Evolutionary conservation across 2,329 filamentous ascomycete genomes (phyloP), one percentile per base, ranked within the genome.

Genomic region (Fusarium azukiicola): DNA sequence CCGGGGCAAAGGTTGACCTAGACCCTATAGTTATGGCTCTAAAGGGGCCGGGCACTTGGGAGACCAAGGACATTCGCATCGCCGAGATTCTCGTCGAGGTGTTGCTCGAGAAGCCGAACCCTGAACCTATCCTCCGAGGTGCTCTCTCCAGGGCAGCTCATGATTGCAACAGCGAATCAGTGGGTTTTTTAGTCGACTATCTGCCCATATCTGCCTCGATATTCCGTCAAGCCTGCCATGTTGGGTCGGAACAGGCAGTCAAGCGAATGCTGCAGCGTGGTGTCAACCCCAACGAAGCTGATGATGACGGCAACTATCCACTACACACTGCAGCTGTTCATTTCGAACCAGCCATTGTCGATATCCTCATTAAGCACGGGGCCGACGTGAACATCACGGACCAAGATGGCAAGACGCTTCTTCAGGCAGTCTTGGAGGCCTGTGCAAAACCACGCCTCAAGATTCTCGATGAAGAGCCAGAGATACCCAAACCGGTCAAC

Each of bases 251-350:
- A 2, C 5, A 23, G 16, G n/a, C 47, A 17, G 69, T 75, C 5
- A 56, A 4, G 23, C 38, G 4, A 10, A 56, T 77, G 42, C 23
- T 77, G 5, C n/a, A 68, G 46, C 61, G 50, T 32, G 67, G 73
- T 10, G 46, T 76, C 17, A 40, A 17, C 40, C 40, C 64, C 4
- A 54, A 68, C 47, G 54, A 74, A 17, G 32, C 52, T 23, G 19
- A 64, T 5, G 47, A 19, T n/a, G 32, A 73, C 3, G 67, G 44
- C 5, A 17, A 68, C 10, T 66, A 44, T 13, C 58, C 75, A 0
- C 44, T 77, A 3, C 69, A 76, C 17, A 42, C 40, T 4, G 75
- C 75, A 32, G 67, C 66, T 5, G 36, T 46, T 14, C 8, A 54
- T 14, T n/a, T 74, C 5, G 68, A 71, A 13, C 16, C 52, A 16